Conservation (phyloP, 2,329 filamentous ascomycete genomes). For the Colletotrichum filicis region DNA sequence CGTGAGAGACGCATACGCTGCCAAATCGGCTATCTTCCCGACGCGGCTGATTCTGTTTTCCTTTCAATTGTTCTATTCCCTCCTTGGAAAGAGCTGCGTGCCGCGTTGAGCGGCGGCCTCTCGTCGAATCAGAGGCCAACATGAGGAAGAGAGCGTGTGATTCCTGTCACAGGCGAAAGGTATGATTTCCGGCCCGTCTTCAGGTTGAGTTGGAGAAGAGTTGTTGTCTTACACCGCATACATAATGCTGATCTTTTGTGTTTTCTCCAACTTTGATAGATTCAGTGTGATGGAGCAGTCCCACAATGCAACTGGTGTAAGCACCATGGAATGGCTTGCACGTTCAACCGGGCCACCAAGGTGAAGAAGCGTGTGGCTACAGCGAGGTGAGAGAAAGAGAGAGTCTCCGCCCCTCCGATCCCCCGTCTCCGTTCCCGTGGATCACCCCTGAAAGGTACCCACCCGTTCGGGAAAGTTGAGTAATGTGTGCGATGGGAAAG, state of each 20-base stretch:
- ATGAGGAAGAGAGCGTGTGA: constrained; percentile 55
- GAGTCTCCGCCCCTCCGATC: background rate
- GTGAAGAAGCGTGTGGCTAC: constrained; percentile 26
- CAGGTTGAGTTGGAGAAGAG: background rate
- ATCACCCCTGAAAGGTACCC: background rate
- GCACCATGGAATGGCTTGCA: constrained; percentile 59
- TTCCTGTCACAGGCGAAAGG: constrained; percentile 61
- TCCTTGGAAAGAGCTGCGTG: background rate
- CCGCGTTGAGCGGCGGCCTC: constrained; percentile 21
- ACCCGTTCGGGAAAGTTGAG: background rate
- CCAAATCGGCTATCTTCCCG: background rate
- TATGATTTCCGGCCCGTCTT: constrained; percentile 37
- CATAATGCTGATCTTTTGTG: constrained; percentile 15
- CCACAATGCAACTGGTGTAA: constrained; percentile 62
- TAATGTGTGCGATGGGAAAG: background rate
- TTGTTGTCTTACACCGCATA: background rate
- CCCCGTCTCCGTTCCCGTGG: background rate
- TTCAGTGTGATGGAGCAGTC: constrained; percentile 58
- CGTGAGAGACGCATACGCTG: background rate
- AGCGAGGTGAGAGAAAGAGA: constrained; percentile 22
- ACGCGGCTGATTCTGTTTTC: background rate
- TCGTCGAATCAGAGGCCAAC: background rate
- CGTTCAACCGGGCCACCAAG: constrained; percentile 46
- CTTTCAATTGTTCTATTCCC: background rate
- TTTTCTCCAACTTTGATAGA: constrained; percentile 45